These are phyloP conservation scores for Emmonsia crescens DNA, from an alignment of 2,329 filamentous ascomycete species.

Conservation along the genomic window DNA sequence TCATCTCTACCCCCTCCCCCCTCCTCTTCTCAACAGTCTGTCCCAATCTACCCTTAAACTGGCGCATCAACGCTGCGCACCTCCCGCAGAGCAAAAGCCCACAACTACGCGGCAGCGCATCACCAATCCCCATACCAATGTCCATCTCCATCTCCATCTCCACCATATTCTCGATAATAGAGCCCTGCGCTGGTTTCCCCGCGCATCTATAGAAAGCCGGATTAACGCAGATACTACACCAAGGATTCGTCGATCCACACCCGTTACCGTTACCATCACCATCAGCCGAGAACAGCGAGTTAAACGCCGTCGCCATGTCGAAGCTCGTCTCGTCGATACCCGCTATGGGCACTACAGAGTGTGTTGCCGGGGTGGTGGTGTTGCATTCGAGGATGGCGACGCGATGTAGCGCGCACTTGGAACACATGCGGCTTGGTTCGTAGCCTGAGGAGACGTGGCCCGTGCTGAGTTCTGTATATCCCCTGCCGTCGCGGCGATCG, in stretches of 20 bases:
- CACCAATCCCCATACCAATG: conserved; percentile 2
- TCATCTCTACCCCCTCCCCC: conserved; percentile 8
- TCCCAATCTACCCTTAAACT: conserved; percentile 14
- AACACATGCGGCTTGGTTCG: conserved; percentile 30
- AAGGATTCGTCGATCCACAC: conserved; percentile 16
- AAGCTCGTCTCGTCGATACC: conserved; percentile 11
- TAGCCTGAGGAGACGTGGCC: conserved; percentile 26
- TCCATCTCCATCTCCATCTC: neutral
- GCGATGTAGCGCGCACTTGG: conserved; percentile 24
- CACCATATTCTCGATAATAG: conserved; percentile 10
- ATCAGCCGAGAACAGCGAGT: conserved; percentile 13
- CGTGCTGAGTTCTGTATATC: conserved; percentile 28
- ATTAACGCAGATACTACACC: conserved; percentile 34
- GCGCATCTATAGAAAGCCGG: conserved; percentile 29
- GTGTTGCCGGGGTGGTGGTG: conserved; percentile 9
- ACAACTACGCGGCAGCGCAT: conserved; percentile 16
- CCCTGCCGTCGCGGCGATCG: conserved; percentile 24
- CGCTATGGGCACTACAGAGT: conserved; percentile 21
- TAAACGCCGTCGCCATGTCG: conserved; percentile 20
- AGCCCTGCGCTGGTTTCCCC: neutral
- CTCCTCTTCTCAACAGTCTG: conserved; percentile 13
- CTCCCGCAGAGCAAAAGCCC: conserved; percentile 22
- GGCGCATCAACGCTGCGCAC: conserved; percentile 16
- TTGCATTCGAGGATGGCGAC: conserved; percentile 27
- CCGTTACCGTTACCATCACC: conserved; percentile 8